phyloP scores from a whole-genome alignment of 352 stramenopile species.

The Phytophthora sansomeana region DNA sequence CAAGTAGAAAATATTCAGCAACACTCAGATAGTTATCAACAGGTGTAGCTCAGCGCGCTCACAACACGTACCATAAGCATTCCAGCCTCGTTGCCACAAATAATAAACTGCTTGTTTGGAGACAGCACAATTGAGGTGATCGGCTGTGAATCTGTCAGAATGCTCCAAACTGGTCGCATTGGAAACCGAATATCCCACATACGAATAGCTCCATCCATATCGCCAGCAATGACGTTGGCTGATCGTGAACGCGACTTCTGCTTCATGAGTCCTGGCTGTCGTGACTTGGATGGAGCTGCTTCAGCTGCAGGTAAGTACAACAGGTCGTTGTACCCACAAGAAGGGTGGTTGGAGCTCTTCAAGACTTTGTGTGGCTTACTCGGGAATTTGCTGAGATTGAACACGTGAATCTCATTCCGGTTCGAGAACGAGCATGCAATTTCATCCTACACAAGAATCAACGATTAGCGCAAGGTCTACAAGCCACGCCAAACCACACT shows the following conservation, averaged over 20 bases:
- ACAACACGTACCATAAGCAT: constrained; percentile 53
- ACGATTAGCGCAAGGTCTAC: neutral
- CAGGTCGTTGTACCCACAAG: constrained; percentile 82
- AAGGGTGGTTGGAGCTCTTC: constrained; percentile 72
- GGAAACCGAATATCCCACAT: constrained; percentile 75
- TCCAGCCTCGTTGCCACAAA: constrained; percentile 70
- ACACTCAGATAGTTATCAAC: neutral
- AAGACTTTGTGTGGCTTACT: constrained; percentile 65
- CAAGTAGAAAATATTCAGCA: constrained; percentile 1
- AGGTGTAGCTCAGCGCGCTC: neutral
- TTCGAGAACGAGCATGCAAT: constrained; percentile 80
- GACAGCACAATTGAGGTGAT: constrained; percentile 64
- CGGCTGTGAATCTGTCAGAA: constrained; percentile 55
- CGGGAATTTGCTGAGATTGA: constrained; percentile 80
- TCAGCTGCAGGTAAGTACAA: constrained; percentile 48
- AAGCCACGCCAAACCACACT: neutral
- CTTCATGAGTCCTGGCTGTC: constrained; percentile 6
- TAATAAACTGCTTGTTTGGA: constrained; percentile 50
- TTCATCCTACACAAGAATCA: constrained; percentile 53
- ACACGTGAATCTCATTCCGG: constrained; percentile 79
- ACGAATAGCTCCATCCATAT: constrained; percentile 69
- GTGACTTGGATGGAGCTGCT: neutral
- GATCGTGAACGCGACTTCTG: constrained; percentile 20
- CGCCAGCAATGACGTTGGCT: constrained; percentile 56
- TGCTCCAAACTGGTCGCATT: constrained; percentile 57